phyloP scores from a whole-genome alignment of 2,329 filamentous ascomycete species.

The Exophiala bonariae region DNA sequence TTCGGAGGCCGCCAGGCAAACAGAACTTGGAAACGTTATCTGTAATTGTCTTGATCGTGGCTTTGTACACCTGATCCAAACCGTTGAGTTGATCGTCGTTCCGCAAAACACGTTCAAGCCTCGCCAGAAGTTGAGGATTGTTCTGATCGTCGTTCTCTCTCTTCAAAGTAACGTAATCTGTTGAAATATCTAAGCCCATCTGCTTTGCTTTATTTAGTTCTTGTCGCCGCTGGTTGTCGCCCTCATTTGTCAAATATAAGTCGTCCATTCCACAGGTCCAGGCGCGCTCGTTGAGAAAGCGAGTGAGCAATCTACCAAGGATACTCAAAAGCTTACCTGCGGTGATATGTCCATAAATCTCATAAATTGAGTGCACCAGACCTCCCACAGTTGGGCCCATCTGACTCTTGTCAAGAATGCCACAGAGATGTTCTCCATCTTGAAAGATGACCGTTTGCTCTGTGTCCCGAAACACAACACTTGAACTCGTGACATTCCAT shows the following conservation, averaged over 20 bases:
- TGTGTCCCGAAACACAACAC: constrained; percentile 48
- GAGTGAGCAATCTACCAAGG: constrained; percentile 83
- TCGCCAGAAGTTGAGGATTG: constrained; percentile 70
- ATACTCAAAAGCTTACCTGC: constrained; percentile 88
- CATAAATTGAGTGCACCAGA: constrained; percentile 87
- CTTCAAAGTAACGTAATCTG: constrained; percentile 83
- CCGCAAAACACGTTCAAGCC: constrained; percentile 84
- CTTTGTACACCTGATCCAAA: constrained; percentile 85
- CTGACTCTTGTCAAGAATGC: constrained; percentile 94
- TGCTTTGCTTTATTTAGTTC: constrained; percentile 66
- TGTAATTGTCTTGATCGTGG: constrained; percentile 68
- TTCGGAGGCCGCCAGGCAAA: constrained; percentile 78
- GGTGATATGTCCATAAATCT: constrained; percentile 83
- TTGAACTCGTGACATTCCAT: constrained; percentile 24
- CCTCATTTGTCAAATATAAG: constrained; percentile 76
- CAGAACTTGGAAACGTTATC: constrained; percentile 75
- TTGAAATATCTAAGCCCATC: constrained; percentile 76
- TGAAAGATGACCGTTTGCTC: constrained; percentile 81
- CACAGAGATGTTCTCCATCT: constrained; percentile 82
- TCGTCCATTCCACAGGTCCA: constrained; percentile 99
- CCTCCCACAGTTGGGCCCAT: constrained; percentile 85
- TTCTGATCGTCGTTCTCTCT: constrained; percentile 61
- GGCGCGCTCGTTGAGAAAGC: constrained; percentile 86
- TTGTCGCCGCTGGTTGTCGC: constrained; percentile 69
- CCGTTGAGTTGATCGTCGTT: constrained; percentile 89